These are phyloP conservation scores for Zoysia japonica DNA, from an alignment of 176 grass and related monocot species.

Conservation along the genomic window DNA sequence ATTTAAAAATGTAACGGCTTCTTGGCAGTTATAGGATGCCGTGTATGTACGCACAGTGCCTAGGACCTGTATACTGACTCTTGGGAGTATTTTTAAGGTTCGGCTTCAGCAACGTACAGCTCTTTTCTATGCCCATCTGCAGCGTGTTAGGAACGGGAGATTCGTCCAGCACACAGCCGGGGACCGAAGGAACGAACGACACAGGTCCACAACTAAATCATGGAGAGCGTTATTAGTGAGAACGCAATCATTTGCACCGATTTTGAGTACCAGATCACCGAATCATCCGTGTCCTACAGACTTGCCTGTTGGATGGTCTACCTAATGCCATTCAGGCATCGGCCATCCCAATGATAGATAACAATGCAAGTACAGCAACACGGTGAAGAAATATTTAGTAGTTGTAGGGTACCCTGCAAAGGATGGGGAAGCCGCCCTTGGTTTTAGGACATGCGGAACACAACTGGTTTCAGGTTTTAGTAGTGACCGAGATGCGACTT, in stretches of 20 bases:
- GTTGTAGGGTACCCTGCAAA: not conserved
- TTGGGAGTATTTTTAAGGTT: not conserved
- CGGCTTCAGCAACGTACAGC: not conserved
- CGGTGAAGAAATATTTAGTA: not conserved
- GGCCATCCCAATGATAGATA: not conserved
- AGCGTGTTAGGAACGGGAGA: conserved; percentile 15
- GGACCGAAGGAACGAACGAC: conserved; percentile 9
- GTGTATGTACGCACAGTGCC: not conserved
- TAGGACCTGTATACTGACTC: not conserved
- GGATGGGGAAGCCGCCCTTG: not conserved
- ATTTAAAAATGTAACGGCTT: conserved; percentile 24
- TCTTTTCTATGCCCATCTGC: not conserved
- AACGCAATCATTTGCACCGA: conserved; percentile 30
- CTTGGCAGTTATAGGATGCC: conserved; percentile 29
- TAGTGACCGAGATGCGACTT: not conserved
- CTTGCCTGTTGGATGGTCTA: not conserved
- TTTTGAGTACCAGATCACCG: conserved; percentile 18
- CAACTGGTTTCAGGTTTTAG: not conserved
- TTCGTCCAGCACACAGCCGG: conserved; percentile 30
- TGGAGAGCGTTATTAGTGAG: conserved; percentile 2
- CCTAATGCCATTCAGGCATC: conserved; percentile 22
- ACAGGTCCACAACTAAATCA: conserved; percentile 25
- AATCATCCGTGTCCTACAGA: not conserved
- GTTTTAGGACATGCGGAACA: not conserved
- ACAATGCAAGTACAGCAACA: not conserved